phyloP scores from a whole-genome alignment of 148 eudicot species.

The Cornus florida region DNA sequence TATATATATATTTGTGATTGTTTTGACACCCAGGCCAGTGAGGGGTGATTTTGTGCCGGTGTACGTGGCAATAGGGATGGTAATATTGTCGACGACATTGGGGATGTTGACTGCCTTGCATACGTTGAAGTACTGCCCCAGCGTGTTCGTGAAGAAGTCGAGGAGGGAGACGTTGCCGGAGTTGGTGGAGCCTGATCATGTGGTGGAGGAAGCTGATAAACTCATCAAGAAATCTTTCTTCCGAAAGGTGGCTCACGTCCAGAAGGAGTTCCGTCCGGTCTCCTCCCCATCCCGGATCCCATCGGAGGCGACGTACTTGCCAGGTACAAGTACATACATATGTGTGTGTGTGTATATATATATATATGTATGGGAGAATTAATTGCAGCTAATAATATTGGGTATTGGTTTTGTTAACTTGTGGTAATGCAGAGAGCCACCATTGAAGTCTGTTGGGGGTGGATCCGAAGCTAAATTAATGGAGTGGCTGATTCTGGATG shows the following conservation, averaged over 20 bases:
- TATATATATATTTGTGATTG: background rate
- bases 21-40: background rate
- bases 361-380: background rate
- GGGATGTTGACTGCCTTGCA: conserved; percentile 56
- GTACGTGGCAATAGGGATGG: conserved; percentile 59
- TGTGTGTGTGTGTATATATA: background rate
- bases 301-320: conserved; percentile 26
- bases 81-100: conserved; percentile 33
- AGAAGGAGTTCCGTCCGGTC: conserved; percentile 22
- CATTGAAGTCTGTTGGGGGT: conserved; percentile 45
- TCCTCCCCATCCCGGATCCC: conserved; percentile 25
- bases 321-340: conserved; percentile 14
- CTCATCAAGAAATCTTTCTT: conserved; percentile 64
- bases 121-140: conserved; percentile 51
- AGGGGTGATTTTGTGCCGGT: conserved; percentile 54
- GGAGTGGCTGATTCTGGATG: background rate
- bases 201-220: conserved; percentile 40
- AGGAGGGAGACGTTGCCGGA: conserved; percentile 62
- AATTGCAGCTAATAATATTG: background rate
- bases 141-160: conserved; percentile 56
- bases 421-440: conserved; percentile 16
- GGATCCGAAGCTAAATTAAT: conserved; percentile 17
- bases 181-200: conserved; percentile 67
- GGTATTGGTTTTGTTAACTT: background rate
- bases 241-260: conserved; percentile 60